phyloP scores from a whole-genome alignment of 169 alveolate species.

The Eimeria sp. region DNA sequence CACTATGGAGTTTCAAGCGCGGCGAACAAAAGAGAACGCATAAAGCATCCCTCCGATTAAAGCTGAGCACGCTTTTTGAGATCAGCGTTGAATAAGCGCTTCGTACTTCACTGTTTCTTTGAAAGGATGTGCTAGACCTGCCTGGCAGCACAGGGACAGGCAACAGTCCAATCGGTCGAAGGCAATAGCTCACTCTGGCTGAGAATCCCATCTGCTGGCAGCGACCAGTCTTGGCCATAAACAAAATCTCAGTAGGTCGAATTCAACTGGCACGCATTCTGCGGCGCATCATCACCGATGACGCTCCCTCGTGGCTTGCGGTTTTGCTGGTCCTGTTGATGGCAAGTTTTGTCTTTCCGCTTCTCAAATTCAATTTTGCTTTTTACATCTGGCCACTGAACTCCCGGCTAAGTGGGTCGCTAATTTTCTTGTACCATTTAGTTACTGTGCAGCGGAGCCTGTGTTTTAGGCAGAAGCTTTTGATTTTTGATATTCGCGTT shows the following conservation, averaged over 20 bases:
- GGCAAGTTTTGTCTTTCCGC: conserved; percentile 16
- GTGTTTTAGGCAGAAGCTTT: background rate
- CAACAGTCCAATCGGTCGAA: background rate
- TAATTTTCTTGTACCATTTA: background rate
- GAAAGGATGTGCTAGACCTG: background rate
- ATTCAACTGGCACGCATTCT: background rate
- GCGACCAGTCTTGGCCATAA: conserved; percentile 7
- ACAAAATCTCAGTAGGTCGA: background rate
- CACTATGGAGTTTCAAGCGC: conserved; percentile 56
- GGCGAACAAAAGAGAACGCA: conserved; percentile 67
- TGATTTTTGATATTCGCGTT: background rate
- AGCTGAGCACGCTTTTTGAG: background rate
- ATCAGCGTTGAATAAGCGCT: background rate
- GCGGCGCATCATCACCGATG: background rate
- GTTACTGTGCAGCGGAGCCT: background rate
- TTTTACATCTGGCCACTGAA: background rate
- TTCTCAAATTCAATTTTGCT: background rate
- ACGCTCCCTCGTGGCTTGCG: background rate
- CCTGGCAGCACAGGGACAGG: background rate
- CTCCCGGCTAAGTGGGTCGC: background rate
- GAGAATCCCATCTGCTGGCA: background rate
- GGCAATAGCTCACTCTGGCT: background rate
- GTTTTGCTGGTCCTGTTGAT: background rate
- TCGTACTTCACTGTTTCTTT: background rate
- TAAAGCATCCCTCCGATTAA: background rate